Base-by-base conservation (phyloP, 495 filamentous ascomycete species). In the Letharia columbiana region DNA sequence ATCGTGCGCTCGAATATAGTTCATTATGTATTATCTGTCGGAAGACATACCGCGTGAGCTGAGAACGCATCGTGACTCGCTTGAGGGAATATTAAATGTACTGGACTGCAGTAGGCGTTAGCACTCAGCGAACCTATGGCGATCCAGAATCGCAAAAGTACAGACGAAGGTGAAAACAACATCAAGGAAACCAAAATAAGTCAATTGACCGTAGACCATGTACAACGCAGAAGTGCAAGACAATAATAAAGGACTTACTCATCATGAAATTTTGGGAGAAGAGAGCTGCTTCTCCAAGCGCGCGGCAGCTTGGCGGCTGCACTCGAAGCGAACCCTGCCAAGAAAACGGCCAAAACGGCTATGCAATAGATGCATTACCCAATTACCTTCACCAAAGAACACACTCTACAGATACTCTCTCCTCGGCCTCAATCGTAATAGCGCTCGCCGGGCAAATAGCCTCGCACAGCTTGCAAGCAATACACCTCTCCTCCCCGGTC, bases 401-500 rank as follows among this genome's bases (percentile, higher is more conserved):
- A 28, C 23, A 28, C 23, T 28, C 23, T 28, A 28, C 23, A 28
- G 23, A 28, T 28, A 28, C 90, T 77, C 94, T 91, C 80, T 98
- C 94, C 74, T 98, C 94, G 58, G 94, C 95, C 80, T 98, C 94
- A 72, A 98, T 98, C 33, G 93, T 98, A 75, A 98, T 98, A 70
- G 92, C 92, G 78, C 92, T 87, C 33, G 94, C 94, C 17, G 94
- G 94, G 83, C 94, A 98, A 76, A 98, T 88, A 67, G 95, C 94
- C 81, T 98, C 94, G 80, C 94, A 98, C 60, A 98, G 85, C 82
- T 98, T 98, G 88, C 94, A 98, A 67, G 94, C 94, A 78, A 98
- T 98, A 80, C 94, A 98, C 67, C 94, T 89, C 80, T 98, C 94
- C 77, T 98, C 94, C 68, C 94, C 94, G 15, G 94, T 94, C 17